Evolutionary conservation across 2,329 filamentous ascomycete species (phyloP).

Genomic region (Daldinia sp.): DNA sequence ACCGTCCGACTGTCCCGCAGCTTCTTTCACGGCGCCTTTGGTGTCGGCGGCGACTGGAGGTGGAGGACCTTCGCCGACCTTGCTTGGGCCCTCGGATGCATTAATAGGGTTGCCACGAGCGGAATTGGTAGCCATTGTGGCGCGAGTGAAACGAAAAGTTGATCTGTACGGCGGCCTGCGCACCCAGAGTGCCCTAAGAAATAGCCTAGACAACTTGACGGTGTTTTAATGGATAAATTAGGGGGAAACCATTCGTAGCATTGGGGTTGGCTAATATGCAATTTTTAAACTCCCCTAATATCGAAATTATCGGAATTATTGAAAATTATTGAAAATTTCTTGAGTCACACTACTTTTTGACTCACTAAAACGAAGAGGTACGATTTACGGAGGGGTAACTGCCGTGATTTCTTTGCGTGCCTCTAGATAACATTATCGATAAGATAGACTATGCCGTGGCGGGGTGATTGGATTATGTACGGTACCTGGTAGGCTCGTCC

Average conservation of each 20-base stretch:
- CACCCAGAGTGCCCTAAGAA: slow-evolving; percentile 69
- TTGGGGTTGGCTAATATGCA: slow-evolving; percentile 30
- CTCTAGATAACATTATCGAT: slow-evolving; percentile 32
- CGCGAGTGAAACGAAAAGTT: slow-evolving; percentile 57
- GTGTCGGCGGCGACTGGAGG: slow-evolving; percentile 57
- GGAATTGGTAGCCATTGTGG: slow-evolving; percentile 71
- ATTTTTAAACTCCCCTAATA: background rate
- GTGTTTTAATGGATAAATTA: slow-evolving; percentile 42
- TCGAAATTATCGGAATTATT: too few relatives aligned
- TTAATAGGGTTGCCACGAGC: slow-evolving; percentile 62
- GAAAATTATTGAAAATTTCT: slow-evolving; percentile 33
- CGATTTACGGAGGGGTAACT: slow-evolving; percentile 39
- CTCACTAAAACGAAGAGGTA: slow-evolving; percentile 10
- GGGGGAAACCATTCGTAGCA: slow-evolving; percentile 34
- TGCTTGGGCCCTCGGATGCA: slow-evolving; percentile 58
- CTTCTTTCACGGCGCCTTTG: slow-evolving; percentile 57
- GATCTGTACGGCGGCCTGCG: slow-evolving; percentile 65
- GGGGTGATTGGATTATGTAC: background rate
- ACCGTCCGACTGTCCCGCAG: slow-evolving; percentile 48
- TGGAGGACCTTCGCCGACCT: slow-evolving; percentile 52
- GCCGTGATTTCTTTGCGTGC: slow-evolving; percentile 7
- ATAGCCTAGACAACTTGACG: slow-evolving; percentile 62
- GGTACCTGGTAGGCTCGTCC: too few relatives aligned
- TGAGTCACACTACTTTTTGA: slow-evolving; percentile 32
- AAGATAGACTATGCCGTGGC: slow-evolving; percentile 11